These are phyloP conservation scores for Phellopilus nigrolimitatus DNA, from an alignment of 1,284 basidiomycete genomes.

Conservation along the genomic window DNA sequence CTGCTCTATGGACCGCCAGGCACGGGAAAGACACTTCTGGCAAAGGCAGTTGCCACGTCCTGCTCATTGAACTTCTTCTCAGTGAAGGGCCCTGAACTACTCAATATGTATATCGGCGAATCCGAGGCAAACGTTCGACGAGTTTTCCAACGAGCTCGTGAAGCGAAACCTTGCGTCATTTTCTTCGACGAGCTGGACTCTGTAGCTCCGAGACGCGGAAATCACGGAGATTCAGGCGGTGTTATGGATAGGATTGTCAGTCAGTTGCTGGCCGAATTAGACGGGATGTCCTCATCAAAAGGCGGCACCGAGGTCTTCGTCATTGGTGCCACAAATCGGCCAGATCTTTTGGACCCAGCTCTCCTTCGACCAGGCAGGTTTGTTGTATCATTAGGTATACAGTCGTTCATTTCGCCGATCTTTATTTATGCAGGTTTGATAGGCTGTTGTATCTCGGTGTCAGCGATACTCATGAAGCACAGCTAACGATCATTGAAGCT, in stretches of 20 bases:
- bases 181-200: constrained; percentile 99
- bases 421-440: constrained; percentile 71
- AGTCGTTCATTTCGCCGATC: no score
- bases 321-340: constrained; percentile 96
- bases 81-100: constrained; percentile 95
- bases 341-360: constrained; percentile 92
- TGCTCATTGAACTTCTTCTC: constrained; percentile 92
- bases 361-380: constrained; percentile 87
- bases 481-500: constrained; percentile 85
- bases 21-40: constrained; percentile 93
- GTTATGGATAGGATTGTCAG: constrained; percentile 99
- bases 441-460: constrained; percentile 95
- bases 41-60: constrained; percentile 91
- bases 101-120: constrained; percentile 99
- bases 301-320: constrained; percentile 80
- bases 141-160: constrained; percentile 88
- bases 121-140: constrained; percentile 94
- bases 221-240: constrained; percentile 92
- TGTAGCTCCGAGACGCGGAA: constrained; percentile 92
- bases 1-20: constrained; percentile 92
- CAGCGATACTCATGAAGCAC: constrained; percentile 83
- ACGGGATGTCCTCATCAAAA: constrained; percentile 76
- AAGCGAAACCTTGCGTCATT: constrained; percentile 89
- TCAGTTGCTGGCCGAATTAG: constrained; percentile 91
- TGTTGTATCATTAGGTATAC: no score